Base-by-base conservation (phyloP, 176 grass and related monocot species). In the Musa itinerans region DNA sequence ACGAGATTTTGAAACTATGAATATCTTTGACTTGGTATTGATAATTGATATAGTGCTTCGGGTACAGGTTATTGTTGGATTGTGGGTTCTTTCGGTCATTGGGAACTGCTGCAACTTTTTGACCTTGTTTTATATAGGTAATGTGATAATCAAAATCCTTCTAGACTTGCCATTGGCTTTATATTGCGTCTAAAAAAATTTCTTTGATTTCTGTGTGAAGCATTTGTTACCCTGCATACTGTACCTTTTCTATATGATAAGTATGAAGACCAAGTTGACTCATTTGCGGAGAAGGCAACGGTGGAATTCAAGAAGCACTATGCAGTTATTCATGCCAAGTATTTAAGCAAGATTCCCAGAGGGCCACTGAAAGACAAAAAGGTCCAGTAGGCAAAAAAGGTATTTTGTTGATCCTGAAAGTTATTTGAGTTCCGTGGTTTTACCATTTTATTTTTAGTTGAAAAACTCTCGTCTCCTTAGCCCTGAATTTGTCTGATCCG, bases 321-420 rank as follows among this genome's bases (percentile, higher is more conserved):
- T 72, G 71, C 68, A 55, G 74, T 85, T 15, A 80, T 96, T 9
- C 83, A 91, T 43, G 67, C 63, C 13, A 96, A 91, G 73, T 89
- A 89, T 65, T 77, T 96, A 29, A 96, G 89, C 80, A 96, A 89
- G 85, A 96, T 96, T 66, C 92, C 89, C 0, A 89, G 86, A 52
- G 81, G 86, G 49, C 68, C 82, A 9, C 16, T 64, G 12, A 96
- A 85, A 84, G 73, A 70, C 15, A 84, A 87, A 77, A 91, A 96
- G 66, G 20, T 62, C 20, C 57, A 62, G 57, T 62, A 62, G 57
- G 6, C 20, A 43, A 43, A 43, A 6, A n/a, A 62, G 57, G 13
- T 62, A 62, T 21, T 17, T 62, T 62, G 57, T 62, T 43, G 34
- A 43, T 43, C 4, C 34, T 43, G 34, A 43, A 43, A 6, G 34